Conservation (phyloP, 1,284 basidiomycete species). For the Sphaerobolus stellatus region DNA sequence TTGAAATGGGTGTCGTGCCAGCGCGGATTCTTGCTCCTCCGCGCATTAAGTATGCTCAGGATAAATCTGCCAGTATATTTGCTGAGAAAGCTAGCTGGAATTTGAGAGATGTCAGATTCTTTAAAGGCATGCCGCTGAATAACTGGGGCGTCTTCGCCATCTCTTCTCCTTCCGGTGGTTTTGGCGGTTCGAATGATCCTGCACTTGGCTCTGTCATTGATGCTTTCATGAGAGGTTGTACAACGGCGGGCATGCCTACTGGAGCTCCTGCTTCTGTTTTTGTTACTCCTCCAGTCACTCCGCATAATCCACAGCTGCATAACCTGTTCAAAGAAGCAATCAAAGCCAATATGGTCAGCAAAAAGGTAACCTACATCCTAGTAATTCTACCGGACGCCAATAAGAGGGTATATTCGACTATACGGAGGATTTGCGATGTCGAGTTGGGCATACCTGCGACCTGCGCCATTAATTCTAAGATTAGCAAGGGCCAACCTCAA, state of each 20-base stretch:
- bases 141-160: conserved; percentile 68
- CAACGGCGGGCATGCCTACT: conserved; percentile 59
- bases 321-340: background rate
- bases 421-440: conserved; percentile 71
- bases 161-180: conserved; percentile 48
- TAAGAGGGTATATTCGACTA: conserved; percentile 64
- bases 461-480: conserved; percentile 64
- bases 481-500: conserved; percentile 62
- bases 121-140: conserved; percentile 48
- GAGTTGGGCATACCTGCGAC: conserved; percentile 64
- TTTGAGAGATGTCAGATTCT: conserved; percentile 59
- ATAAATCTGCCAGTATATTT: conserved; percentile 44
- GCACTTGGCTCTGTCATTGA: conserved; percentile 43
- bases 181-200: conserved; percentile 46
- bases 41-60: conserved; percentile 52
- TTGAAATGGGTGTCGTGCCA: conserved; percentile 70
- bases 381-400: conserved; percentile 67
- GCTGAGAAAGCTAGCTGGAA: conserved; percentile 69
- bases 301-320: background rate
- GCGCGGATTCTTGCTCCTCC: conserved; percentile 66
- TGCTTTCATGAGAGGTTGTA: conserved; percentile 61
- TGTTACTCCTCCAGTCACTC: no score
- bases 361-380: conserved; percentile 33
- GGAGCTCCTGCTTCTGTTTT: conserved; percentile 28
- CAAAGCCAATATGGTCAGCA: background rate